These are phyloP conservation scores for Verticillium nubilum DNA, from an alignment of 2,329 filamentous ascomycete genomes.

Conservation along the genomic window DNA sequence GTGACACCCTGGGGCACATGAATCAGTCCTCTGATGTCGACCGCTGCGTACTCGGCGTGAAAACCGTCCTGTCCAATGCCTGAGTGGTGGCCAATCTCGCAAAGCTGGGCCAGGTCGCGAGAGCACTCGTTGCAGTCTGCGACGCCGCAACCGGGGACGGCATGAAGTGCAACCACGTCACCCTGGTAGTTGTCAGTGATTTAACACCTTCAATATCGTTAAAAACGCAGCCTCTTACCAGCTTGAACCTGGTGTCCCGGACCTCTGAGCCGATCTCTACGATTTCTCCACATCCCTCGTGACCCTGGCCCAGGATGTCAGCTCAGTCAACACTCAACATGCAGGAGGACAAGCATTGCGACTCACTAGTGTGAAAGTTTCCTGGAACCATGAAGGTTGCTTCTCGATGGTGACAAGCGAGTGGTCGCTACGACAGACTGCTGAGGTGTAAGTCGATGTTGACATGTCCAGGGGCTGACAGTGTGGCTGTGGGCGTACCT, in stretches of 20 bases:
- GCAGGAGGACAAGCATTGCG: neutral
- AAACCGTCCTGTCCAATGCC: conserved; percentile 38
- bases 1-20: conserved; percentile 15
- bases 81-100: conserved; percentile 29
- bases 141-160: conserved; percentile 24
- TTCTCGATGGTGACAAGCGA: conserved; percentile 21
- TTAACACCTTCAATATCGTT: neutral
- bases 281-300: conserved; percentile 19
- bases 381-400: conserved; percentile 21
- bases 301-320: conserved; percentile 10
- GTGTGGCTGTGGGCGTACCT: conserved; percentile 8
- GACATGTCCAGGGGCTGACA: neutral
- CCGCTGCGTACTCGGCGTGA: conserved; percentile 31
- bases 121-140: conserved; percentile 30
- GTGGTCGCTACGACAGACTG: conserved; percentile 26
- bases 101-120: conserved; percentile 29
- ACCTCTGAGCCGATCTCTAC: conserved; percentile 14
- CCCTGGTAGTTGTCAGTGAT: conserved; percentile 14
- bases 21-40: conserved; percentile 17
- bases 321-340: neutral
- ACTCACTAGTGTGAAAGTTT: conserved; percentile 17
- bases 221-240: conserved; percentile 4
- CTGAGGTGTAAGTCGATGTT: neutral
- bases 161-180: conserved; percentile 23
- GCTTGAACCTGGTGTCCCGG: conserved; percentile 9